phyloP scores from a whole-genome alignment of 148 eudicot species.

The Rhododendron mucronatum region DNA sequence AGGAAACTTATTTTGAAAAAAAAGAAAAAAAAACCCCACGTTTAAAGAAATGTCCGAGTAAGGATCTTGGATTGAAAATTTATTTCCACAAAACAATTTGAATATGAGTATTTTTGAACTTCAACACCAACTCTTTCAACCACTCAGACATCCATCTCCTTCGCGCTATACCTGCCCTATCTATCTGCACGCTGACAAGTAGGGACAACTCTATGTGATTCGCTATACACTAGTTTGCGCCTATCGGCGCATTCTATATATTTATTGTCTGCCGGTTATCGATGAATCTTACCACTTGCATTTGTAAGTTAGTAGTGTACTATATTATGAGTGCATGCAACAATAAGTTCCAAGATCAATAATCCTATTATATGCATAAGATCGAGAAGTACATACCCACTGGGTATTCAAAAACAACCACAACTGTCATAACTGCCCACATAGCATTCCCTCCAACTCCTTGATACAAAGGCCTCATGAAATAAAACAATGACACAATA shows the following conservation, averaged over 20 bases:
- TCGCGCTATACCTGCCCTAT: too few relatives aligned
- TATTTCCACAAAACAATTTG: not conserved
- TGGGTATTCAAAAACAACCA: conserved; percentile 79
- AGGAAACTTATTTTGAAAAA: too few relatives aligned
- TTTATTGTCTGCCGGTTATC: too few relatives aligned
- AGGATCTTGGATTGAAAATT: not conserved
- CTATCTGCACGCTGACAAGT: too few relatives aligned
- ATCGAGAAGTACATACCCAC: conserved; percentile 49
- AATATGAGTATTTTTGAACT: too few relatives aligned
- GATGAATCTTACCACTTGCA: not conserved
- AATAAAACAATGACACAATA: conserved; percentile 71
- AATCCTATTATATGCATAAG: not conserved
- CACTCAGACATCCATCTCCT: too few relatives aligned
- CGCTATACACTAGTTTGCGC: too few relatives aligned
- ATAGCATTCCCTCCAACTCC: conserved; percentile 89
- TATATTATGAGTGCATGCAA: not conserved
- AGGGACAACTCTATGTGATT: too few relatives aligned
- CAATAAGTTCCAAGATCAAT: not conserved
- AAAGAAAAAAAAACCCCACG: not conserved
- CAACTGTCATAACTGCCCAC: conserved; percentile 97
- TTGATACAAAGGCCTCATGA: conserved; percentile 81
- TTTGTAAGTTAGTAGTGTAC: not conserved
- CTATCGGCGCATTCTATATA: too few relatives aligned
- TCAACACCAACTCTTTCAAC: not conserved
- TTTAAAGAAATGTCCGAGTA: not conserved